Evolutionary conservation across 2,329 filamentous ascomycete species (phyloP).

Genomic region (Alternaria panax): DNA sequence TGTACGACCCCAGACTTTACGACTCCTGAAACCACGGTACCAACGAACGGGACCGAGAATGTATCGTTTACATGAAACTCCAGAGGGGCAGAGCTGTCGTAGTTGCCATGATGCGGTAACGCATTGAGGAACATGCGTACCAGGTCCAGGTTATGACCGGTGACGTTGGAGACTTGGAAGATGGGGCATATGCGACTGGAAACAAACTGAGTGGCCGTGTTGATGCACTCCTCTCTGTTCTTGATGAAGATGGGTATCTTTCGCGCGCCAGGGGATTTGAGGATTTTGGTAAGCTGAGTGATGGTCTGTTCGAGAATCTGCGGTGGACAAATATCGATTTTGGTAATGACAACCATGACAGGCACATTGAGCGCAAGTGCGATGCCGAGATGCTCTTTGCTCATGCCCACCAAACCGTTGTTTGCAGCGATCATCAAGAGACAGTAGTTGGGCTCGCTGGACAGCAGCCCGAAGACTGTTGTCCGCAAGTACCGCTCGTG

Average conservation of each 20-base stretch:
- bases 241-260: conserved; percentile 98
- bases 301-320: conserved; percentile 95
- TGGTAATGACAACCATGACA: conserved; percentile 97
- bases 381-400: conserved; percentile 95
- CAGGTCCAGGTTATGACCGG: conserved; percentile 86
- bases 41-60: conserved; percentile 96
- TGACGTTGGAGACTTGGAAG: conserved; percentile 98
- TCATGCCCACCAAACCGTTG: conserved; percentile 97
- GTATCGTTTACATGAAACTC: conserved; percentile 98
- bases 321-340: conserved; percentile 97
- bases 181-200: conserved; percentile 94
- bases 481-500: conserved; percentile 95
- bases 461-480: conserved; percentile 93
- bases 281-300: conserved; percentile 86
- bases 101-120: conserved; percentile 90
- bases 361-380: conserved; percentile 94
- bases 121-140: conserved; percentile 95
- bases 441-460: conserved; percentile 96
- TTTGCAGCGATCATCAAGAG: conserved; percentile 98
- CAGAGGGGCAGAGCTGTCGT: conserved; percentile 82
- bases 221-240: conserved; percentile 87
- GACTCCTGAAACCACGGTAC: conserved; percentile 94
- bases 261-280: conserved; percentile 89
- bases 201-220: conserved; percentile 95
- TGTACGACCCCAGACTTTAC: conserved; percentile 85